Base-by-base conservation (phyloP, 441 rosid genomes). In the Brassica hybrid region DNA sequence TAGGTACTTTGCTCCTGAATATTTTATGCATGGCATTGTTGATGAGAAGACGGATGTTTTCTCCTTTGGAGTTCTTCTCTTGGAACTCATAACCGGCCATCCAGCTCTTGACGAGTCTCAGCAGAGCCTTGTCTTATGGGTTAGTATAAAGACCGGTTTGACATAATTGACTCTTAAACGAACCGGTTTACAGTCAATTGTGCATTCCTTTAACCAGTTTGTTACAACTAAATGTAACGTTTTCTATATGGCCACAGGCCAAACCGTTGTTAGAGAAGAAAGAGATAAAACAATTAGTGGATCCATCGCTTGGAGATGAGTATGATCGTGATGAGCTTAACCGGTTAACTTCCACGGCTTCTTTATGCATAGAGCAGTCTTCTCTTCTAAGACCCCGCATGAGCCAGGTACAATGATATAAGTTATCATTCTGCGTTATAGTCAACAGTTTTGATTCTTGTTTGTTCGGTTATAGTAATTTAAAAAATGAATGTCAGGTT, bases 31-130 rank as follows among this genome's bases (percentile, higher is more conserved):
- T 0, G 98, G 98, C 41, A 83, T 94, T 67, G 96, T 94, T 0
- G 98, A 94, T 25, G 98, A 92, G 86, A 94, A 94, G 82, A 94
- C 96, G 0, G 98, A 94, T 73, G 89, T 91, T 66, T 94, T 85
- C 78, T 86, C 98, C 38, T 87, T 87, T 63, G 98, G 98, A 41
- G 97, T 94, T 76, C 84, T 94, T 10, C 94, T 94, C 67, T 80
- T 94, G 83, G 98, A 94, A 86, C 87, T 94, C 74, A 84, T 94
- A 72, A 88, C 95, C 0, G 97, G 97, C 25, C 91, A 89, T 58
- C 88, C 71, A 69, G 97, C 97, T 57, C 66, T 94, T 77, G 89
- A 92, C 77, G 85, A 87, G 69, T 84, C 76, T 62, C 91, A 88
- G 52, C 88, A 84, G 68, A 94, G 95, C 77, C 79, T 94, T 69